A percentile compares a stretch with the other conserved stretches of the same genome.
These are phyloP conservation scores for Pulveroboletus sp. DNA, from an alignment of 768 basidiomycete species.

Conservation along the genomic window DNA sequence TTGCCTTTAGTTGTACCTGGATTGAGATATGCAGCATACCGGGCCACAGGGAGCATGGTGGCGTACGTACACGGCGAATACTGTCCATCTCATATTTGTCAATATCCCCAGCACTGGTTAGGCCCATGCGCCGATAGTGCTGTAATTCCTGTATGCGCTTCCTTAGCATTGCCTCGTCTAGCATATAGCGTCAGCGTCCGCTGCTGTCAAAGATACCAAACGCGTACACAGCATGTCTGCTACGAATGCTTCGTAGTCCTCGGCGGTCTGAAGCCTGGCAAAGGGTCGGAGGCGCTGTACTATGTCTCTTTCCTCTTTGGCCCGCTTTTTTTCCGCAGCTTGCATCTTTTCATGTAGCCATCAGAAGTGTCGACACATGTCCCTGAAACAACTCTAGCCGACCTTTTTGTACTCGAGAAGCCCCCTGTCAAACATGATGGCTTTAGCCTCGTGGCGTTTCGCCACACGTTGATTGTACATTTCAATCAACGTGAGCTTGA, in stretches of 20 bases:
- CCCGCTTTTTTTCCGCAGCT: constrained; percentile 85
- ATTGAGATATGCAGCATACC: not conserved
- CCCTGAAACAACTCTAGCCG: constrained; percentile 11
- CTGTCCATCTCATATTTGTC: constrained; percentile 82
- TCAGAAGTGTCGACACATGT: not conserved
- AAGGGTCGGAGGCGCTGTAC: constrained; percentile 86
- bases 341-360: constrained; percentile 56
- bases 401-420: constrained; percentile 95
- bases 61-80: constrained; percentile 57
- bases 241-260: constrained; percentile 85
- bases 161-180: constrained; percentile 84
- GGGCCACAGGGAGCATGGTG: not conserved
- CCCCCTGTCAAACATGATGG: constrained; percentile 86
- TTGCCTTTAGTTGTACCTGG: constrained; percentile 61
- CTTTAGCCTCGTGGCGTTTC: constrained; percentile 79
- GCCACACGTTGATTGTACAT: constrained; percentile 89
- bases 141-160: constrained; percentile 91
- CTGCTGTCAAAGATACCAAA: not conserved
- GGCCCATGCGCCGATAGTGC: constrained; percentile 79
- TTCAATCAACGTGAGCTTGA: constrained; percentile 86
- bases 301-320: constrained; percentile 88
- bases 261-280: constrained; percentile 82
- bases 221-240: constrained; percentile 85
- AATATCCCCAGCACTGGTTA: constrained; percentile 81
- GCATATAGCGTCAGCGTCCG: not conserved